These are phyloP conservation scores for Apiospora hydei DNA, from an alignment of 2,329 filamentous ascomycete species.

Conservation along the genomic window DNA sequence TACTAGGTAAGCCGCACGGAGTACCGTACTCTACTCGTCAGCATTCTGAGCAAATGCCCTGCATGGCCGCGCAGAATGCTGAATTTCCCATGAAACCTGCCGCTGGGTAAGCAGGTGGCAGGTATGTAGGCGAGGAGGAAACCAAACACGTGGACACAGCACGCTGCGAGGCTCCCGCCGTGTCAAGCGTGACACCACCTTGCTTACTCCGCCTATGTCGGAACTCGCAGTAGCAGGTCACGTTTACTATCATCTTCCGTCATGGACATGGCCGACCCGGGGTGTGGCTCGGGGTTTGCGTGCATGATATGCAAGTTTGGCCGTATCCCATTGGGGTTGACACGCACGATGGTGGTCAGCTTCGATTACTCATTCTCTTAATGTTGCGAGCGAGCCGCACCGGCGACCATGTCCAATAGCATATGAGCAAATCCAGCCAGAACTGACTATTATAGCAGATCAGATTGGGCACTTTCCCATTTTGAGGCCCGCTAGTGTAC, in stretches of 20 bases:
- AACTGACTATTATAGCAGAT: not conserved
- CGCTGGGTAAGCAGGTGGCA: not conserved
- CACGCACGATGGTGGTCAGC: conserved; percentile 9
- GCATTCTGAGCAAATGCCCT: not conserved
- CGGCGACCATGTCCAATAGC: not conserved
- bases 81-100: not conserved
- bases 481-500: conserved; percentile 5
- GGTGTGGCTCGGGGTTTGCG: not conserved
- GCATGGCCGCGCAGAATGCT: not conserved
- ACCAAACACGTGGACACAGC: not conserved
- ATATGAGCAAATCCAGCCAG: not conserved
- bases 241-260: not conserved
- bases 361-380: conserved; percentile 3
- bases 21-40: not conserved
- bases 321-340: not conserved
- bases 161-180: not conserved
- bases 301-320: not conserved
- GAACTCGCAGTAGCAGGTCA: conserved; percentile 9
- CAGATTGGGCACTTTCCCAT: not conserved
- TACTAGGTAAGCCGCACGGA: not conserved
- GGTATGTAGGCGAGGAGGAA: not conserved
- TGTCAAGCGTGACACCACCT: not conserved
- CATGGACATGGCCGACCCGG: conserved; percentile 1
- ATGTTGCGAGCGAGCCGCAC: not conserved
- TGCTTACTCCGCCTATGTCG: not conserved